Base-by-base conservation (phyloP, 257 asterid species). In the Buddleja alternifolia region DNA sequence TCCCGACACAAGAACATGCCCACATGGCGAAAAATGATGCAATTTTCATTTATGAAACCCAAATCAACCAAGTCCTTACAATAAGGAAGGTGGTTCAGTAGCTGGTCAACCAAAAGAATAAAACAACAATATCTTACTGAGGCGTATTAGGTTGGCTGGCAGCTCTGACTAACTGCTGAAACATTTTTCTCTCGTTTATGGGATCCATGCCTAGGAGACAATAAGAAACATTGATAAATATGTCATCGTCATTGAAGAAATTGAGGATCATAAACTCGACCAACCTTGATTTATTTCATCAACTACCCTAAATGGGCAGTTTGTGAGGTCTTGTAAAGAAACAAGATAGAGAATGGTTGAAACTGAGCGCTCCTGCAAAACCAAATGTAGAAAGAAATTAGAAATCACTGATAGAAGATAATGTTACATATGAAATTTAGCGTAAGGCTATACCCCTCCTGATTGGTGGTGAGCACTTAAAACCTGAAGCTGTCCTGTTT, bases 221-320 rank as follows among this genome's bases (percentile, higher is more conserved):
- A 79, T 44, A 64, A 46, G 21, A 64, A 61, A 51, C 4, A 69
- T 21, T 55, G 37, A 74, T 20, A 70, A 41, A 41, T 23, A 40
- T 34, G 53, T 63, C 45, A 61, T 23, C 15, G 24, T 15, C 14
- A 44, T 53, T 48, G 14, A 45, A 64, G 81, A 59, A 50, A 39
- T 70, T 23, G 42, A 17, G 47, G 47, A 17, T 42, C 8, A 53
- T 40, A 79, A 59, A 37, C 44, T 69, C 68, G 29, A 70, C 84
- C 60, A 74, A 90, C 98, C 98, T 93, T 93, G 99, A 71, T 93
- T 93, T 77, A 93, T 93, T 82, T 93, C 99, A 83, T 93, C 97
- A 67, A 90, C 99, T 40, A 93, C 99, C 84, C 99, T 86, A 63
- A 93, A 93, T 41, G 97, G 97, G 86, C 99, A 93, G 79, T 84